Conservation (phyloP, 2,329 filamentous ascomycete species). For the Fusarium sp. region DNA sequence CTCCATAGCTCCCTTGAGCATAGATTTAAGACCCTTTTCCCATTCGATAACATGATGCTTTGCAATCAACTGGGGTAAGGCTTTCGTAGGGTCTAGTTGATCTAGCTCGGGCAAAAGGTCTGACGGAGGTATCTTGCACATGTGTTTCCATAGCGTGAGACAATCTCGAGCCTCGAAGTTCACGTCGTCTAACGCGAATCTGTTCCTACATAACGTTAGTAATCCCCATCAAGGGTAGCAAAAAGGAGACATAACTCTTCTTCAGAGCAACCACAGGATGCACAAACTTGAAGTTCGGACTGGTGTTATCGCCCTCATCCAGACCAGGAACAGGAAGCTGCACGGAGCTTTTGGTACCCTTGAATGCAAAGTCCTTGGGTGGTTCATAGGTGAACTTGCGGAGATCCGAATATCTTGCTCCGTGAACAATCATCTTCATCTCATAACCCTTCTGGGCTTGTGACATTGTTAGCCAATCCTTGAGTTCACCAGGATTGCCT, state of each 20-base stretch:
- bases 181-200: constrained; percentile 74
- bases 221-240: not conserved
- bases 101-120: constrained; percentile 27
- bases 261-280: constrained; percentile 74
- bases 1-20: constrained; percentile 70
- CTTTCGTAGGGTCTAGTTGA: constrained; percentile 60
- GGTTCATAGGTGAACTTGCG: constrained; percentile 77
- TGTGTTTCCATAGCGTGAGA: constrained; percentile 70
- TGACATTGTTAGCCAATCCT: constrained; percentile 72
- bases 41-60: constrained; percentile 75
- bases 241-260: constrained; percentile 57
- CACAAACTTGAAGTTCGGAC: constrained; percentile 66
- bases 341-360: constrained; percentile 59
- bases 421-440: constrained; percentile 75
- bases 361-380: constrained; percentile 60
- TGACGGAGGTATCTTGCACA: constrained; percentile 58
- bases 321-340: constrained; percentile 59
- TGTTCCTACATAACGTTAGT: constrained; percentile 51
- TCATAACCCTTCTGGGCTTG: constrained; percentile 72
- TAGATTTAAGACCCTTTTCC: constrained; percentile 69
- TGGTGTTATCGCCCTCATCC: constrained; percentile 56
- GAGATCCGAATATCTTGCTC: constrained; percentile 78
- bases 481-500: constrained; percentile 78
- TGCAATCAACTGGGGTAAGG: constrained; percentile 64
- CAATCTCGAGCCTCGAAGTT: constrained; percentile 78